Evolutionary conservation across 2,329 filamentous ascomycete species (phyloP), one percentile per base, ranked within the genome.

Genomic region (Epicoccum sorghinum): DNA sequence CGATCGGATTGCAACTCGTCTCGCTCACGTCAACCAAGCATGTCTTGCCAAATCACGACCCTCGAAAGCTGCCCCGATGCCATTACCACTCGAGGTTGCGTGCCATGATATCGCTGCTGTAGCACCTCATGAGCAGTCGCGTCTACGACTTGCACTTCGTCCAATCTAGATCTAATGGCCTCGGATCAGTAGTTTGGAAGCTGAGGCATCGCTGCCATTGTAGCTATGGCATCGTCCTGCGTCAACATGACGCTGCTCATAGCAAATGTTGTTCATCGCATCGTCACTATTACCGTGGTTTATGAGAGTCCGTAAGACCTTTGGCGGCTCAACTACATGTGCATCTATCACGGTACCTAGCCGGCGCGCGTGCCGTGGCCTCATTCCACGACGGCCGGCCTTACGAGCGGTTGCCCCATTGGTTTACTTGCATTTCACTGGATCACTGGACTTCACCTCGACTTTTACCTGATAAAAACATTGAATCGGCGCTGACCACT

Each of bases 401-500:
- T 44, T 32, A 7, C 37, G 22, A 47, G 4, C 47, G 8, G 14
- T 43, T 47, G 23, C 43, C 27, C 33, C n/a, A 18, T 47, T 32
- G 27, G 47, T 25, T 50, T 37, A 39, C 37, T 42, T n/a, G 40
- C 52, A 47, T 47, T 42, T 45, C 14, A 39, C 47, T 40, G 43
- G 35, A 27, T 29, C 43, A 47, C 40, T 42, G 45, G 43, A 42
- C 30, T 35, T 40, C 27, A 44, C 29, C 23, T 33, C 36, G 13
- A 32, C 27, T 35, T 6, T 29, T 29, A 29, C 36, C 37, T 40
- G 46, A 42, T 42, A 39, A 50, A 41, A 23, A 13, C 41, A 25
- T 33, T 12, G 48, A 47, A 33, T 57, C 22, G 48, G 30, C 36
- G 44, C 66, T 67, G 44, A 68, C 58, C 24, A 44, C 18, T 12